Conservation (phyloP, 2,329 filamentous ascomycete genomes). For the Penicillium sp. region DNA sequence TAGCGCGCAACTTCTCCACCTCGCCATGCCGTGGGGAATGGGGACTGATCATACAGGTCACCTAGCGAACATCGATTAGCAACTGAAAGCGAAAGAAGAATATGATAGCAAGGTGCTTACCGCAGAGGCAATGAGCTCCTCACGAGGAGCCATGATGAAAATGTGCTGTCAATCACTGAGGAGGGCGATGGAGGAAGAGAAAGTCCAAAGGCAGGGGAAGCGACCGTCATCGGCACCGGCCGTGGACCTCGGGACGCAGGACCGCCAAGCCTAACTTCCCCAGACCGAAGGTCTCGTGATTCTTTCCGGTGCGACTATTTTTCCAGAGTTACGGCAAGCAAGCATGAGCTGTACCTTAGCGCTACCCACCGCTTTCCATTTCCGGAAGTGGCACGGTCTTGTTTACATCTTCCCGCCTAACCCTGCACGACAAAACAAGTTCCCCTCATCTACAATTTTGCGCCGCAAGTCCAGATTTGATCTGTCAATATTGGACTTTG, state of each 20-base stretch:
- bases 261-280: constrained; percentile 34
- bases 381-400: constrained; percentile 35
- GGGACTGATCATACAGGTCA: constrained; percentile 52
- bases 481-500: constrained; percentile 6
- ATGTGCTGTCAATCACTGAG: constrained; percentile 14
- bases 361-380: constrained; percentile 36
- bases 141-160: constrained; percentile 76
- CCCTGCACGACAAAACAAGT: constrained; percentile 23
- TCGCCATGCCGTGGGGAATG: constrained; percentile 5
- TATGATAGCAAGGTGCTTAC: constrained; percentile 51
- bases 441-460: constrained; percentile 23
- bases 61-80: constrained; percentile 42
- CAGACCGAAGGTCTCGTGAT: constrained; percentile 40
- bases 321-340: constrained; percentile 13
- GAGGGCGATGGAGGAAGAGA: constrained; percentile 16
- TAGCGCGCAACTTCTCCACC: constrained; percentile 19
- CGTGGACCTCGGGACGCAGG: constrained; percentile 45
- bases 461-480: constrained; percentile 13
- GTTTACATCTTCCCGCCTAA: constrained; percentile 40
- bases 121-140: constrained; percentile 87
- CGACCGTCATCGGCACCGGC: constrained; percentile 32
- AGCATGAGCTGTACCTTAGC: too few relatives aligned
- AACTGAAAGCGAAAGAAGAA: constrained; percentile 34
- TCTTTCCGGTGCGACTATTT: constrained; percentile 25
- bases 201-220: constrained; percentile 22